Base-by-base conservation (phyloP, 164 flowering plant species). In the Hamamelis virginiana region DNA sequence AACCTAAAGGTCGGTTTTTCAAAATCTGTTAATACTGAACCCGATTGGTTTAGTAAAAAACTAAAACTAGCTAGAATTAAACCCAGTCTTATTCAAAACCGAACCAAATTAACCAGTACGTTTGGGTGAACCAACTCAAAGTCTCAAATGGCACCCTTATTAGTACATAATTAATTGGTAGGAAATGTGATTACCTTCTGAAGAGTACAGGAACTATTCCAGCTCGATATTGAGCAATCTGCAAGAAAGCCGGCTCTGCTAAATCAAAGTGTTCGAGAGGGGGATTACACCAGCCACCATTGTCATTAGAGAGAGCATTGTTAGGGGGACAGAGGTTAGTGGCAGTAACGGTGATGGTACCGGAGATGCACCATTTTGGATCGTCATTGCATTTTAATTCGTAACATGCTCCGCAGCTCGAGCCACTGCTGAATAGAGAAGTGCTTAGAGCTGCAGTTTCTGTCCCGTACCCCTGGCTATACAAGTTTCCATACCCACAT, bases 231-330 rank as follows among this genome's bases (percentile, higher is more conserved):
- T 79, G 74, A 5, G 84, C 84, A 69, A 81, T 81, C 33, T 74
- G 71, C 60, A 76, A 25, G 78, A 71, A 81, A 62, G 82, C 80
- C n/a, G 84, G 84, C 67, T 81, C 70, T 10, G 84, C 84, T 75
- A 81, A 14, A 55, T 81, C 84, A 53, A 81, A 81, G 61, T 81
- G 84, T 52, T 78, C 78, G 41, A 77, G 78, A 38, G 84, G 84
- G 58, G 84, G 82, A 52, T 81, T 81, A 69, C 85, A 81, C 85
- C 85, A 81, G 4, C 85, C 82, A 47, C 85, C 85, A 56, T 81
- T 78, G 78, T 78, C 65, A 23, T 78, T 81, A 19, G 84, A 27
- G 43, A 74, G 51, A 22, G 78, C 76, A 5, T 60, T 59, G 74
- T 81, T 81, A 15, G 84, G 82, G 14, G 84, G 84, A 27, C 84